Evolutionary conservation across 2,329 filamentous ascomycete genomes (phyloP), one percentile per base, ranked within the genome.

Genomic region (Hypoxylon sp.): DNA sequence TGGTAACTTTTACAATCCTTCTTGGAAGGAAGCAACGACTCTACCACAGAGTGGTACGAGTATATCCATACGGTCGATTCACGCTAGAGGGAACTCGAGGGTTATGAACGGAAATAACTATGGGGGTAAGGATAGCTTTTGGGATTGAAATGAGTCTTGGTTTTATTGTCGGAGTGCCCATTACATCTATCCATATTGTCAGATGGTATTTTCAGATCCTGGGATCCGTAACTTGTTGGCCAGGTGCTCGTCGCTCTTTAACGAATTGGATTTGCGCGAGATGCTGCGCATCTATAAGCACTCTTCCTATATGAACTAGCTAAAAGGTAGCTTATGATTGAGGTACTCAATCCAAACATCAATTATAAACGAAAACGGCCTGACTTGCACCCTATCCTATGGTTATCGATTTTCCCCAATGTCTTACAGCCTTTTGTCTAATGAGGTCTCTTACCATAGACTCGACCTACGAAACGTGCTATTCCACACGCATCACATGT

Each of bases 401-500:
- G 11, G 17, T 8, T 8, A 44, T 10, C 9, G n/a, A 17, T 8
- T 1, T 8, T 3, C 2, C 14, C 17, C 22, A 10, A 5, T 2
- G 4, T 22, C 39, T 44, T 11, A n/a, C 3, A 11, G 17, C 39
- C 11, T 22, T 44, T 17, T 1, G 17, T 44, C 39, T 39, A 46
- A 33, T 58, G 33, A 19, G 19, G 22, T 59, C 31, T 26, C 50
- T 60, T 51, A 52, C 37, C 33, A 46, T 33, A 42, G 46, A 63
- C 17, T 47, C 47, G 31, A 53, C 39, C 37, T 53, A 47, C 47
- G n/a, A 17, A 53, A 60, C 52, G 48, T 39, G 6, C n/a, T 29
- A 6, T 39, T 14, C 48, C 62, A 59, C 48, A 48, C 55, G 62
- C 55, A 39, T 59, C 58, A 35, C 26, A 44, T 52, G 53, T 54